These are phyloP conservation scores for Boletus sp. DNA, from an alignment of 768 basidiomycete genomes.

Conservation along the genomic window DNA sequence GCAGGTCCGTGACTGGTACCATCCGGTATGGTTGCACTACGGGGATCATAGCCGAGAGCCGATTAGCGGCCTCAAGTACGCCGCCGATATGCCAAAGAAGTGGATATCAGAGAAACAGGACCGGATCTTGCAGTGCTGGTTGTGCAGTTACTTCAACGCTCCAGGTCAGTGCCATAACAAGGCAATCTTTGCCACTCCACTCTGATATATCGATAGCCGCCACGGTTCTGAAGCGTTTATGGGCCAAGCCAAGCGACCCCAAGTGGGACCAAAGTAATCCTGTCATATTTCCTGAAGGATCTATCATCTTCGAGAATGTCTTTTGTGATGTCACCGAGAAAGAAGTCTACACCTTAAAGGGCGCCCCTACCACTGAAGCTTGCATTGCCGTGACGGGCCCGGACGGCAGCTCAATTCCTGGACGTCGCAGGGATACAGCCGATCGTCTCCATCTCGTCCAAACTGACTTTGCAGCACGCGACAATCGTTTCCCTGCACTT, in stretches of 20 bases:
- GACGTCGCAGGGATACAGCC: background rate
- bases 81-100: background rate
- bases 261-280: background rate
- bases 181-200: background rate
- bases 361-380: background rate
- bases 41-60: background rate
- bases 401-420: background rate
- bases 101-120: background rate
- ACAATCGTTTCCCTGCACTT: background rate
- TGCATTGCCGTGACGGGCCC: background rate
- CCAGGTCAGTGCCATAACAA: background rate
- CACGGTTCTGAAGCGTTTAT: background rate
- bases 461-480: background rate
- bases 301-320: background rate
- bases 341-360: background rate
- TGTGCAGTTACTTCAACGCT: background rate
- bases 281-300: background rate
- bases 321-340: background rate
- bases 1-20: background rate
- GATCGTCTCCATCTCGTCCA: background rate
- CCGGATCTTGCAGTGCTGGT: background rate
- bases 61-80: background rate
- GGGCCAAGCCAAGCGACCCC: background rate
- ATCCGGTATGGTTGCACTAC: constrained; percentile 1
- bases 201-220: background rate